Evolutionary conservation across 2,329 filamentous ascomycete species (phyloP).

Genomic region (Monosporascus ibericus): DNA sequence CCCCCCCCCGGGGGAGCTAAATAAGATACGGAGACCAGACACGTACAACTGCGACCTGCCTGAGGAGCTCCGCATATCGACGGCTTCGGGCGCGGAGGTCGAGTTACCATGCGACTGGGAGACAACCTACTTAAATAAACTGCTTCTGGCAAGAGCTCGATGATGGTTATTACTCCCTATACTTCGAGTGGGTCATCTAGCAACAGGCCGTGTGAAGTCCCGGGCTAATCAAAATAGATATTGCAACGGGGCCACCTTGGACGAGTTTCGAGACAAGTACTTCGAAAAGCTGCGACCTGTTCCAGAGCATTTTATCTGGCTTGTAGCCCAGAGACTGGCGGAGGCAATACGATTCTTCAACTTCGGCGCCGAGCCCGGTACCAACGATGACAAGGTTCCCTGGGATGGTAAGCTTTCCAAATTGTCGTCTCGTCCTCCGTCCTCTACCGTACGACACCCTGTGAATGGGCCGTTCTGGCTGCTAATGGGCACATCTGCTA

Average conservation of each 20-base stretch:
- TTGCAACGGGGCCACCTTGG: neutral
- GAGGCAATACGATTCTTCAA: neutral
- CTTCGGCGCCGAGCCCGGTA: neutral
- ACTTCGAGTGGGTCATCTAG: neutral
- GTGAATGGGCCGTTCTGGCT: too few species aligned
- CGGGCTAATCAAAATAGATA: neutral
- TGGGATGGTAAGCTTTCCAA: neutral
- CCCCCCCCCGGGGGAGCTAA: too few species aligned
- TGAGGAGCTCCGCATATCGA: neutral
- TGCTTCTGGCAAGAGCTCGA: neutral
- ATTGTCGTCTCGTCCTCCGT: too few species aligned
- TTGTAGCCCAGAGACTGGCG: neutral
- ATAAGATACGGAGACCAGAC: neutral
- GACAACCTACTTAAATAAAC: neutral
- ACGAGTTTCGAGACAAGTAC: neutral
- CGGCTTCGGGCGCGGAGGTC: neutral
- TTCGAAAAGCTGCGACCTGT: neutral
- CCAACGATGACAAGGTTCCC: neutral
- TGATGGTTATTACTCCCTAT: neutral
- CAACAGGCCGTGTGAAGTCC: neutral
- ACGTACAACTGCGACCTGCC: neutral
- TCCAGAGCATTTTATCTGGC: neutral
- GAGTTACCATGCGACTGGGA: neutral
- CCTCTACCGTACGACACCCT: too few species aligned
- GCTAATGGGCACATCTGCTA: too few species aligned